Evolutionary conservation across 163 green algal genomes (phyloP).

Genomic region (Scenedesmus sp.): DNA sequence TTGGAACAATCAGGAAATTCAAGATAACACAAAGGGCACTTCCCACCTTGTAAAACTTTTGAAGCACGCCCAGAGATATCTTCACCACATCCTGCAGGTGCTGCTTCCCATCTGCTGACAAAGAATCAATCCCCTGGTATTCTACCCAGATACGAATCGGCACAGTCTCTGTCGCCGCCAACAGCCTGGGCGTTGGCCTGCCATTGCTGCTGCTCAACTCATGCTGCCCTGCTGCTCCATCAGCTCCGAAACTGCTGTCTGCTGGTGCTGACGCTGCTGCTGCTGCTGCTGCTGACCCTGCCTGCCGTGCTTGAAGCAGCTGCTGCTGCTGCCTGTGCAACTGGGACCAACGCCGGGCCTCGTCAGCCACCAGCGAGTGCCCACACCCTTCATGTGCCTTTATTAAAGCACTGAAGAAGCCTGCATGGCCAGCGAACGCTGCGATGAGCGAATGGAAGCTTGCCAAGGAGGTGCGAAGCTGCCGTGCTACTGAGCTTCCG

Average conservation of each 20-base stretch:
- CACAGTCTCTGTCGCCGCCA: not conserved
- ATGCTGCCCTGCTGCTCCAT: not conserved
- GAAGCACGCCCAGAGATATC: conserved; percentile 53
- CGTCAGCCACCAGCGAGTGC: conserved; percentile 42
- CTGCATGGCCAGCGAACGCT: not conserved
- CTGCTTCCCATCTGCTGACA: conserved; percentile 7
- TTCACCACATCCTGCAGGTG: conserved; percentile 42
- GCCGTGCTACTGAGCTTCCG: not conserved
- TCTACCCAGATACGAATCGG: conserved; percentile 56
- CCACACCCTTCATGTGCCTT: conserved; percentile 49
- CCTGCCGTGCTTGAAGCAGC: not conserved
- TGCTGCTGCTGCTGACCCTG: not conserved
- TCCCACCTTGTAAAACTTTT: conserved; percentile 50
- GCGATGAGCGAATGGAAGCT: not conserved
- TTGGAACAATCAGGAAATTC: too few relatives aligned
- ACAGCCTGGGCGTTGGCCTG: not conserved
- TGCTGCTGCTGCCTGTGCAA: conserved; percentile 50
- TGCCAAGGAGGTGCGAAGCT: conserved; percentile 5
- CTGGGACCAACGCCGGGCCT: conserved; percentile 42
- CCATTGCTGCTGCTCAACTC: not conserved
- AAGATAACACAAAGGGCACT: not conserved
- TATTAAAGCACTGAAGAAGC: not conserved
- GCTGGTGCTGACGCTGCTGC: not conserved
- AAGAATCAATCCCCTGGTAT: conserved; percentile 41
- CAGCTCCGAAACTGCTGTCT: not conserved